These are phyloP conservation scores for Metschnikowia dekortorum DNA, from an alignment of 805 yeast species.

Conservation along the genomic window DNA sequence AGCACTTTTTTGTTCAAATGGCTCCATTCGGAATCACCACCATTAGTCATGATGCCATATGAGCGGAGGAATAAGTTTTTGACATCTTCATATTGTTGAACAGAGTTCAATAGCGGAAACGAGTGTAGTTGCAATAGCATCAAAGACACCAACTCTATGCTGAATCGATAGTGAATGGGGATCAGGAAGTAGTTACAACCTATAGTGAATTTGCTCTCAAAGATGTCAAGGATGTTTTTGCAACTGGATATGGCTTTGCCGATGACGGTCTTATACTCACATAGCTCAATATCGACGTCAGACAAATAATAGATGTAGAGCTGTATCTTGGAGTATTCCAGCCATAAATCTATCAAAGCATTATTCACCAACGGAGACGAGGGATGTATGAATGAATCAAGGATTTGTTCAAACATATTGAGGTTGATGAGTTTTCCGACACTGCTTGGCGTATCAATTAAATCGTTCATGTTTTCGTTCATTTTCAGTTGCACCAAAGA, in stretches of 20 bases:
- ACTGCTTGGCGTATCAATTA: conserved; percentile 22
- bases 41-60: conserved; percentile 9
- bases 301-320: conserved; percentile 34
- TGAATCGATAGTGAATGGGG: conserved; percentile 40
- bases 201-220: conserved; percentile 19
- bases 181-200: conserved; percentile 23
- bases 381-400: conserved; percentile 24
- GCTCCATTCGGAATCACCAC: conserved; percentile 7
- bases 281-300: conserved; percentile 17
- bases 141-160: conserved; percentile 31
- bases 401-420: conserved; percentile 40
- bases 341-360: conserved; percentile 27
- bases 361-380: conserved; percentile 16
- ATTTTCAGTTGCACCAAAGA: conserved; percentile 38
- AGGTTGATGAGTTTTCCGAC: conserved; percentile 34
- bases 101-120: conserved; percentile 9
- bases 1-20: conserved; percentile 9
- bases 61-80: conserved; percentile 11
- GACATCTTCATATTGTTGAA: conserved; percentile 11
- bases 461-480: conserved; percentile 35
- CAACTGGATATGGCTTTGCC: conserved; percentile 27
- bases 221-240: conserved; percentile 23
- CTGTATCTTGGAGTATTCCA: conserved; percentile 36
- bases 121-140: conserved; percentile 27
- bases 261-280: conserved; percentile 27